These are phyloP conservation scores for Podospora fimiseda DNA, from an alignment of 495 filamentous ascomycete species.

Conservation along the genomic window DNA sequence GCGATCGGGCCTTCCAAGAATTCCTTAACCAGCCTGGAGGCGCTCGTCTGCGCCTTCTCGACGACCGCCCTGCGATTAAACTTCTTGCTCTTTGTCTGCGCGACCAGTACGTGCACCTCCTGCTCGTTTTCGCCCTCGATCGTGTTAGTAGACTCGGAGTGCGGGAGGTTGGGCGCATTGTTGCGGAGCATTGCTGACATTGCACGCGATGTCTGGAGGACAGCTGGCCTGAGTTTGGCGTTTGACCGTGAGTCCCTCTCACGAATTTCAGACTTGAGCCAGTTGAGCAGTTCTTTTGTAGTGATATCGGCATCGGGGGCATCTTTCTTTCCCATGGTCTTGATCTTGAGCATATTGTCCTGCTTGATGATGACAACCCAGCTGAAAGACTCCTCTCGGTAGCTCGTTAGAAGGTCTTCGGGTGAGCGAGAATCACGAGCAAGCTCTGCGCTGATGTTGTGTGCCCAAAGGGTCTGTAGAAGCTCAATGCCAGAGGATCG, in stretches of 20 bases:
- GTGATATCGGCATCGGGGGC: slow-evolving; percentile 67
- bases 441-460: slow-evolving; percentile 85
- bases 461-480: slow-evolving; percentile 71
- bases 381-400: slow-evolving; percentile 66
- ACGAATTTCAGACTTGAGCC: slow-evolving; percentile 76
- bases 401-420: slow-evolving; percentile 69
- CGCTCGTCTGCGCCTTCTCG: slow-evolving; percentile 64
- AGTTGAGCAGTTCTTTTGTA: slow-evolving; percentile 65
- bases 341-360: slow-evolving; percentile 69
- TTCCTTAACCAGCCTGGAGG: slow-evolving; percentile 55
- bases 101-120: slow-evolving; percentile 75
- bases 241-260: slow-evolving; percentile 48
- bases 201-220: no score
- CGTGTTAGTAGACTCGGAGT: slow-evolving; percentile 12
- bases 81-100: slow-evolving; percentile 82
- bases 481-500: slow-evolving; percentile 70
- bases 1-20: slow-evolving; percentile 71
- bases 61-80: slow-evolving; percentile 79
- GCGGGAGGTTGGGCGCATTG: not conserved
- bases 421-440: slow-evolving; percentile 65
- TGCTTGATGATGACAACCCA: slow-evolving; percentile 87
- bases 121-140: slow-evolving; percentile 47
- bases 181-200: no score
- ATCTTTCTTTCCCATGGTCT: slow-evolving; percentile 66
- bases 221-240: slow-evolving; percentile 14